Conservation (phyloP, 2,329 filamentous ascomycete species). For the Penicillium sp. region DNA sequence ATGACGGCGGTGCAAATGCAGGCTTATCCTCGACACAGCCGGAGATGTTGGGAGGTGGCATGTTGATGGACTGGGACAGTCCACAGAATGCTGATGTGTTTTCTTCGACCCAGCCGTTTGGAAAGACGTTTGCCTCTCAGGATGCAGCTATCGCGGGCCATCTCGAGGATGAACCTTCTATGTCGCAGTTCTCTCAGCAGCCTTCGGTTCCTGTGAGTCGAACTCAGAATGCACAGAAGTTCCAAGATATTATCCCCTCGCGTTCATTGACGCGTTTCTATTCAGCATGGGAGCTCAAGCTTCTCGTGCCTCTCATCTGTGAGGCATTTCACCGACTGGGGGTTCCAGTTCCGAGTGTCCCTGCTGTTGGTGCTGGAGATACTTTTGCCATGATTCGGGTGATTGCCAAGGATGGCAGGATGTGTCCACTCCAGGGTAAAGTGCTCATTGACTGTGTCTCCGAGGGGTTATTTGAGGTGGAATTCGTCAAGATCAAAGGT, state of each 20-base stretch:
- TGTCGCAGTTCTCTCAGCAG: slow-evolving; percentile 76
- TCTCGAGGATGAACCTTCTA: slow-evolving; percentile 79
- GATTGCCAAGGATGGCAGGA: slow-evolving; percentile 60
- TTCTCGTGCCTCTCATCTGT: slow-evolving; percentile 75
- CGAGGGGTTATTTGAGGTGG: slow-evolving; percentile 71
- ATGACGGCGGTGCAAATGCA: slow-evolving; percentile 38
- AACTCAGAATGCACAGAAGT: slow-evolving; percentile 83
- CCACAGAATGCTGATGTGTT: slow-evolving; percentile 55
- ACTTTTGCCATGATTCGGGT: slow-evolving; percentile 66
- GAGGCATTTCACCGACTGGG: slow-evolving; percentile 83
- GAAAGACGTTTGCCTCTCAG: slow-evolving; percentile 33
- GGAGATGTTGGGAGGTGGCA: slow-evolving; percentile 70
- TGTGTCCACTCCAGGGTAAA: slow-evolving; percentile 45
- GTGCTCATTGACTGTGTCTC: slow-evolving; percentile 46
- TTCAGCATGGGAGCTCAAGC: slow-evolving; percentile 70
- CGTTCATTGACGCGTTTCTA: slow-evolving; percentile 90
- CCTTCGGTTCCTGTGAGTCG: slow-evolving; percentile 77
- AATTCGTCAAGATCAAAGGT: slow-evolving; percentile 91
- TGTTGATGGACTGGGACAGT: slow-evolving; percentile 83
- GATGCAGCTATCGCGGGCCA: slow-evolving; percentile 54
- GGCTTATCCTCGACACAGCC: slow-evolving; percentile 80
- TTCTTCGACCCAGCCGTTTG: slow-evolving; percentile 49
- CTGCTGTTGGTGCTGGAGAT: slow-evolving; percentile 46
- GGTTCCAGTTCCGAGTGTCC: slow-evolving; percentile 62
- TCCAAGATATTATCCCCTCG: slow-evolving; percentile 85